phyloP scores from a whole-genome alignment of 208 protist species.

The Trypanosoma melophagium region DNA sequence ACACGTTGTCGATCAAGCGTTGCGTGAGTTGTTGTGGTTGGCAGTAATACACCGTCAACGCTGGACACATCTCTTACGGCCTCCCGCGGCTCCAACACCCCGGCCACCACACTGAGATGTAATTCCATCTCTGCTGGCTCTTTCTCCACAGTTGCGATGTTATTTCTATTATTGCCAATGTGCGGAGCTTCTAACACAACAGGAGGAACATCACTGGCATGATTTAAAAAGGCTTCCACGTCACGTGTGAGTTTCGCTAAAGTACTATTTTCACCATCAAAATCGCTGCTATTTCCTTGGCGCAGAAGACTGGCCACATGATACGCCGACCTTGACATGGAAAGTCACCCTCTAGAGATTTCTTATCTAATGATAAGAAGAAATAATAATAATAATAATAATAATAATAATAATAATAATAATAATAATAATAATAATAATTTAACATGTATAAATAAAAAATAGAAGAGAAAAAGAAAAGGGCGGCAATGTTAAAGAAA shows the following conservation, averaged over 20 bases:
- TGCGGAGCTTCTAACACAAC: slow-evolving; percentile 51
- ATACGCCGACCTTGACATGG: slow-evolving; percentile 32
- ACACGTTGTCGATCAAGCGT: slow-evolving; percentile 48
- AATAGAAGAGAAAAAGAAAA: slow-evolving; percentile 5
- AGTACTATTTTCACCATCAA: slow-evolving; percentile 25
- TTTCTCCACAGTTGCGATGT: background rate
- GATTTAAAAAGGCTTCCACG: slow-evolving; percentile 59
- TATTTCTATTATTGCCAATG: background rate
- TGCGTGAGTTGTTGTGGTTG: slow-evolving; percentile 44
- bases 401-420: background rate
- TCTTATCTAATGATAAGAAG: slow-evolving; percentile 4
- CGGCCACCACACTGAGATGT: slow-evolving; percentile 80
- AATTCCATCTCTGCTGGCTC: slow-evolving; percentile 28
- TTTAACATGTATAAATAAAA: background rate
- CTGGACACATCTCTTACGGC: slow-evolving; percentile 7
- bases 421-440: too few relatives aligned
- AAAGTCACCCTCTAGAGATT: slow-evolving; percentile 1
- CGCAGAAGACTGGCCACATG: slow-evolving; percentile 32
- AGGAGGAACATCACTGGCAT: slow-evolving; percentile 42
- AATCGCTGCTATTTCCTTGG: background rate
- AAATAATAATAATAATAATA: slow-evolving; percentile 14
- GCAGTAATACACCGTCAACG: slow-evolving; percentile 59
- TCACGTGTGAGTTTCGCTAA: slow-evolving; percentile 42
- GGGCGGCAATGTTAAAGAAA: too few relatives aligned
- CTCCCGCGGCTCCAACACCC: slow-evolving; percentile 65